These are phyloP conservation scores for Claviceps fusiformis DNA, from an alignment of 2,329 filamentous ascomycete species.

Conservation along the genomic window DNA sequence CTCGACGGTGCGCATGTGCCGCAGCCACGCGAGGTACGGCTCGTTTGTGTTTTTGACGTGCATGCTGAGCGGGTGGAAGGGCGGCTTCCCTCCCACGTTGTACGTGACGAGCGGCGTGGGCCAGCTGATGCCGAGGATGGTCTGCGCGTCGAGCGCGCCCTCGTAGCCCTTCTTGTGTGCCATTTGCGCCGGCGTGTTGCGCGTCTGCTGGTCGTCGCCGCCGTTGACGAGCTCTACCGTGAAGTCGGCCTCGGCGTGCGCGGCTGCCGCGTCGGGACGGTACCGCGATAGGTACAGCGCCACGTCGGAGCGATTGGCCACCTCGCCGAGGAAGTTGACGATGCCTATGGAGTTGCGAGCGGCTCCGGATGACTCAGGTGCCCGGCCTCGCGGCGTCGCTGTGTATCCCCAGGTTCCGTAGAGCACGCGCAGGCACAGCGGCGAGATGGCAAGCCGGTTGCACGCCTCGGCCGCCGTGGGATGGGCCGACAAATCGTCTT, in stretches of 20 bases:
- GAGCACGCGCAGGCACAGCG: background rate
- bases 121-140: background rate
- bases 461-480: background rate
- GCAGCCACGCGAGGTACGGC: background rate
- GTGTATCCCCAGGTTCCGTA: background rate
- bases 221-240: background rate
- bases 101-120: background rate
- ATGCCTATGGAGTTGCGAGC: background rate
- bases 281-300: background rate
- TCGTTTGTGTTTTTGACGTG: background rate
- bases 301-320: background rate
- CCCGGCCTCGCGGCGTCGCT: too few relatives aligned
- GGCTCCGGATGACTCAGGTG: too few relatives aligned
- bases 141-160: background rate
- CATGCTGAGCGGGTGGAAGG: background rate
- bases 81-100: background rate
- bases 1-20: background rate
- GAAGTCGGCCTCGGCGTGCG: background rate
- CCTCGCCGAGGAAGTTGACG: background rate
- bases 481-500: background rate
- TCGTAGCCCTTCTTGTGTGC: background rate
- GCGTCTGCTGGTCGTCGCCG: background rate
- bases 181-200: background rate
- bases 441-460: background rate
- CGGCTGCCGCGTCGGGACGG: background rate